These are phyloP conservation scores for Blastobotrys malaysiensis DNA, from an alignment of 1,139 yeast genomes.

Conservation along the genomic window DNA sequence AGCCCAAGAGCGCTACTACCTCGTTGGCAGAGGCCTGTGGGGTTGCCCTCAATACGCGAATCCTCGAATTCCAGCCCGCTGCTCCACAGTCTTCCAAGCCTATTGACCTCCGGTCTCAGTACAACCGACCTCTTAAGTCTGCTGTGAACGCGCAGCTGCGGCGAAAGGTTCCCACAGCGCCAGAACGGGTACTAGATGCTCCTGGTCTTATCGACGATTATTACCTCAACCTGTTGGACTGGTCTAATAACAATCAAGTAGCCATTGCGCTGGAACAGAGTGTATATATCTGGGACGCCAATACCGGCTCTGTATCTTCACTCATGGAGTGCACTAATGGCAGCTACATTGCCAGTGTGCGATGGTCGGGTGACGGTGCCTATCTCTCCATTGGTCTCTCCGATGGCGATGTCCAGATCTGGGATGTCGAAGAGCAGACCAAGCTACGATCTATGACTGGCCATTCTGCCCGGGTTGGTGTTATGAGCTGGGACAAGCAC, in stretches of 20 bases:
- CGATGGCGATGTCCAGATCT: constrained; percentile 82
- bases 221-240: constrained; percentile 76
- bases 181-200: constrained; percentile 92
- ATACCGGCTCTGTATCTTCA: constrained; percentile 70
- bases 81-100: constrained; percentile 73
- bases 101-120: constrained; percentile 44
- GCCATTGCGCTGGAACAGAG: constrained; percentile 86
- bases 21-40: constrained; percentile 96
- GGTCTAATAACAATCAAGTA: constrained; percentile 79
- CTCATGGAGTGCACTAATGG: constrained; percentile 49
- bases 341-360: constrained; percentile 59
- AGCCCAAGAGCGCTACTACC: constrained; percentile 31
- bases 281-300: constrained; percentile 92
- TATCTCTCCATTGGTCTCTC: constrained; percentile 81
- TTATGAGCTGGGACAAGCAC: constrained; percentile 83
- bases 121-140: constrained; percentile 41
- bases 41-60: constrained; percentile 73
- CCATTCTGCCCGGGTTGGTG: constrained; percentile 70
- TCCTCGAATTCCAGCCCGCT: constrained; percentile 77
- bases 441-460: constrained; percentile 74
- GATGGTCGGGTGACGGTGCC: constrained; percentile 91
- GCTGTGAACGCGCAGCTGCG: constrained; percentile 51
- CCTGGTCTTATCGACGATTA: constrained; percentile 94
- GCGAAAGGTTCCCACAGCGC: constrained; percentile 77
- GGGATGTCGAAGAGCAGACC: constrained; percentile 82